Evolutionary conservation across 768 basidiomycete genomes (phyloP).

Genomic region (Mycena vulgaris): DNA sequence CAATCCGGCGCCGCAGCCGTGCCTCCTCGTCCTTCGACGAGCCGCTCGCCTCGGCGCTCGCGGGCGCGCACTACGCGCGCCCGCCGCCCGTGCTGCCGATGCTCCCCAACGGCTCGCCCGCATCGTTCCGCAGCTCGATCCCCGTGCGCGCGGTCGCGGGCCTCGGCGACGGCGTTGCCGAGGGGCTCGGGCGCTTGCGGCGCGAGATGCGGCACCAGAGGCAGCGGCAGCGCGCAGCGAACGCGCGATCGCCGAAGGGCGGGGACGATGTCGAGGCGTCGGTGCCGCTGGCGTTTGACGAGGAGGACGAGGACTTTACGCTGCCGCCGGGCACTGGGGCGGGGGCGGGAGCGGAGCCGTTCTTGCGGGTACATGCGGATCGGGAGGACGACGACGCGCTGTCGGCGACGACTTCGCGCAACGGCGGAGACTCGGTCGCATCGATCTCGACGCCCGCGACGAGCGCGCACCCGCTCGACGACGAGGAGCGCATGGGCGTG

Average conservation of each 20-base stretch:
- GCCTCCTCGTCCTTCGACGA: too few species aligned
- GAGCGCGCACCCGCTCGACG: conserved; percentile 50
- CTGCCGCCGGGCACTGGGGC: background rate
- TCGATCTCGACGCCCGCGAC: conserved; percentile 60
- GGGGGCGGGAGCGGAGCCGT: conserved; percentile 36
- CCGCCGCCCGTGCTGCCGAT: conserved; percentile 76
- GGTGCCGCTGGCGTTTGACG: conserved; percentile 72
- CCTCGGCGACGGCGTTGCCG: conserved; percentile 70
- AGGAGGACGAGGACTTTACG: conserved; percentile 77
- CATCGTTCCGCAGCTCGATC: conserved; percentile 64
- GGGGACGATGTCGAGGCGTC: conserved; percentile 54
- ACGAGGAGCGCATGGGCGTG: conserved; percentile 34
- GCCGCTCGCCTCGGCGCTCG: conserved; percentile 81
- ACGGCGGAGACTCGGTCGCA: conserved; percentile 48
- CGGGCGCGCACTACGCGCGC: conserved; percentile 68
- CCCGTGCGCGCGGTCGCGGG: conserved; percentile 71
- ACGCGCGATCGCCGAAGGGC: conserved; percentile 55
- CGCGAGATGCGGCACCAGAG: conserved; percentile 67
- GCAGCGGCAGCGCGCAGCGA: conserved; percentile 64
- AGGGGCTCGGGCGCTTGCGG: conserved; percentile 71
- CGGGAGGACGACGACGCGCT: conserved; percentile 41
- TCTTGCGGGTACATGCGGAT: conserved; percentile 33
- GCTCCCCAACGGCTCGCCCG: conserved; percentile 76
- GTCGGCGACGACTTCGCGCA: conserved; percentile 46
- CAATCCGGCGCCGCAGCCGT: conserved; percentile 50